Percentiles rank a stretch among this genome's conserved stretches.
phyloP scores from a whole-genome alignment of 2,329 filamentous ascomycete genomes.

The Pestalotiopsis sp. region DNA sequence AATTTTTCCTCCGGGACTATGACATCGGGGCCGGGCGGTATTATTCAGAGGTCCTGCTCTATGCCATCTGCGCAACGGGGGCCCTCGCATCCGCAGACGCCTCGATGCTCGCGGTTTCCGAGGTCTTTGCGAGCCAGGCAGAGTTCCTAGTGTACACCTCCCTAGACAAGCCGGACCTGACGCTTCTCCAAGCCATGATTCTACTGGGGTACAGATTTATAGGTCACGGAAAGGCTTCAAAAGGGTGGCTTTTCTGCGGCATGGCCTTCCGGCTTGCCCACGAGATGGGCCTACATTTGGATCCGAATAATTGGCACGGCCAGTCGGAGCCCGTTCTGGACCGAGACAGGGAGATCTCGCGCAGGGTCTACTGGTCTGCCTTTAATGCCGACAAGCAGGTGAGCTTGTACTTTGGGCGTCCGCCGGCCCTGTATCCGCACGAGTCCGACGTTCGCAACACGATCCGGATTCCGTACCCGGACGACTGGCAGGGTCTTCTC shows the following conservation, averaged over 20 bases:
- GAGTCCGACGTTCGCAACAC: constrained; percentile 53
- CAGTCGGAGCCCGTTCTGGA: constrained; percentile 42
- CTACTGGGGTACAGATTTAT: constrained; percentile 51
- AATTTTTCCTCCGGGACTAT: constrained; percentile 54
- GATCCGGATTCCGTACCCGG: constrained; percentile 50
- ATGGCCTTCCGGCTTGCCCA: constrained; percentile 55
- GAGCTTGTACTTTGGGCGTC: constrained; percentile 53
- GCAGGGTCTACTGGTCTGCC: constrained; percentile 53
- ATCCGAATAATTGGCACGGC: constrained; percentile 52
- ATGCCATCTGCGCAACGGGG: constrained; percentile 51
- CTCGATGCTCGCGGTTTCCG: constrained; percentile 37
- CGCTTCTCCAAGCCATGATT: constrained; percentile 47
- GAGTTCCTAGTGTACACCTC: constrained; percentile 46
- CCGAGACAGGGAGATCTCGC: constrained; percentile 50
- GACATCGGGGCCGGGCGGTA: constrained; percentile 48
- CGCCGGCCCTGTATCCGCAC: constrained; percentile 50
- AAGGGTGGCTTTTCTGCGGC: constrained; percentile 54
- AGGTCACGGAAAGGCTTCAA: constrained; percentile 48
- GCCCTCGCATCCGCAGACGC: constrained; percentile 47
- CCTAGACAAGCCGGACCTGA: constrained; percentile 49
- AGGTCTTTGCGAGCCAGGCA: constrained; percentile 47
- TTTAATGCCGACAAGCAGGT: constrained; percentile 55
- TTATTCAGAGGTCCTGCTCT: constrained; percentile 53
- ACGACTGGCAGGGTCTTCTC: constrained; percentile 49
- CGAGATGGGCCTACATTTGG: constrained; percentile 55